Conservation (phyloP, 306 rosid species). For the Lagenaria siceraria region DNA sequence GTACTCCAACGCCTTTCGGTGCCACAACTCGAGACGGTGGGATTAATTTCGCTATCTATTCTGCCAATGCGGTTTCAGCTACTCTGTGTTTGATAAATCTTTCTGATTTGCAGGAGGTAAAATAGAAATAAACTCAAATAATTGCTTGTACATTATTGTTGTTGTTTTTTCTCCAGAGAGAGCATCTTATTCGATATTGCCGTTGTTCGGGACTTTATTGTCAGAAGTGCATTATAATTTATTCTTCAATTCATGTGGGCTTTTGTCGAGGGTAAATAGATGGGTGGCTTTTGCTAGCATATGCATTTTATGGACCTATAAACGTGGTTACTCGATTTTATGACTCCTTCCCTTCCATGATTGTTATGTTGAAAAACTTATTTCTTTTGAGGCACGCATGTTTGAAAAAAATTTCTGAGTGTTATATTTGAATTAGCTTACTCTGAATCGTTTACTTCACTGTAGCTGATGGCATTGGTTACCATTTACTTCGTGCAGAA, state of each 20-base stretch:
- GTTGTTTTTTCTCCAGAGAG: not conserved
- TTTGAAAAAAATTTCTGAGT: not conserved
- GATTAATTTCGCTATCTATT: slow-evolving; percentile 62
- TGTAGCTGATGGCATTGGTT: not conserved
- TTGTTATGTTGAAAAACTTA: not conserved
- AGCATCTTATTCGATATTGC: not conserved
- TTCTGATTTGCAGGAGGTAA: slow-evolving; percentile 50
- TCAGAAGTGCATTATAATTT: not conserved
- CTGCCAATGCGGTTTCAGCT: slow-evolving; percentile 49
- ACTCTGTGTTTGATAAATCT: slow-evolving; percentile 60
- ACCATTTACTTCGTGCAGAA: slow-evolving; percentile 35
- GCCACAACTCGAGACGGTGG: slow-evolving; percentile 54
- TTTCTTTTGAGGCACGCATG: not conserved
- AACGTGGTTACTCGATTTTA: not conserved
- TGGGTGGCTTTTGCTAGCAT: not conserved
- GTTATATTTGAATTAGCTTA: not conserved
- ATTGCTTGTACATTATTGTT: no score
- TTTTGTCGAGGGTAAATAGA: not conserved
- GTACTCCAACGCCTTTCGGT: slow-evolving; percentile 53
- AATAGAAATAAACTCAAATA: not conserved
- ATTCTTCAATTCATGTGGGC: not conserved
- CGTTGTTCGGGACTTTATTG: not conserved
- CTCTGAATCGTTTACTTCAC: not conserved
- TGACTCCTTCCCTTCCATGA: not conserved
- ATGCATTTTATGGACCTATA: not conserved